A percentile compares a stretch with the other conserved stretches of the same genome.
Conservation (phyloP, 495 filamentous ascomycete species). For the Podospora comata region DNA sequence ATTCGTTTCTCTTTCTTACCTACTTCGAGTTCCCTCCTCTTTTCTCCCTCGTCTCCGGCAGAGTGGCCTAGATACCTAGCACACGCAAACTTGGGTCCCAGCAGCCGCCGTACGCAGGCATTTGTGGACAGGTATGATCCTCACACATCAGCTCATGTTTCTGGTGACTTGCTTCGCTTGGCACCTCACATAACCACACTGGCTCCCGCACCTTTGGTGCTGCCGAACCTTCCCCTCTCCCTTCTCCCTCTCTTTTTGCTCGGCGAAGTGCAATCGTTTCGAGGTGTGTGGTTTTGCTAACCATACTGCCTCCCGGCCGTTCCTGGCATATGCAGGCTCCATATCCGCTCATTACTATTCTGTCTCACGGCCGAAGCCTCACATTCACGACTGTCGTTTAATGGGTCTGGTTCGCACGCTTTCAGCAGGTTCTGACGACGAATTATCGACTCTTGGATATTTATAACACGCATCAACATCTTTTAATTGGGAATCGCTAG, state of each 20-base stretch:
- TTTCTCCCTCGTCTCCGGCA: constrained; percentile 12
- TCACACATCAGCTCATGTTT: constrained; percentile 45
- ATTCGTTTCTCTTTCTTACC: constrained; percentile 13
- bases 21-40: constrained; percentile 9
- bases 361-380: constrained; percentile 23
- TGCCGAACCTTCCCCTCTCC: constrained; percentile 27
- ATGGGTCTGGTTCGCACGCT: constrained; percentile 33
- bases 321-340: constrained; percentile 44
- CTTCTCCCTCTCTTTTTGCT: constrained; percentile 29
- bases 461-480: constrained; percentile 12
- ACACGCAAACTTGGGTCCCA: constrained; percentile 17
- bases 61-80: not conserved
- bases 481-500: constrained; percentile 21
- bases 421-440: constrained; percentile 60
- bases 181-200: constrained; percentile 46
- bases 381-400: constrained; percentile 34
- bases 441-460: constrained; percentile 4
- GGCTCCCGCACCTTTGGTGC: constrained; percentile 40
- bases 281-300: constrained; percentile 44
- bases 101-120: constrained; percentile 44
- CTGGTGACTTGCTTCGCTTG: constrained; percentile 35
- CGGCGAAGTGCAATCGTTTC: constrained; percentile 34
- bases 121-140: constrained; percentile 54
- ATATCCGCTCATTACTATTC: constrained; percentile 40
- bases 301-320: constrained; percentile 34